Percentiles rank a stretch among this genome's conserved stretches.
phyloP scores from a whole-genome alignment of 176 grass and related monocot species.

The Oryza officinalis region DNA sequence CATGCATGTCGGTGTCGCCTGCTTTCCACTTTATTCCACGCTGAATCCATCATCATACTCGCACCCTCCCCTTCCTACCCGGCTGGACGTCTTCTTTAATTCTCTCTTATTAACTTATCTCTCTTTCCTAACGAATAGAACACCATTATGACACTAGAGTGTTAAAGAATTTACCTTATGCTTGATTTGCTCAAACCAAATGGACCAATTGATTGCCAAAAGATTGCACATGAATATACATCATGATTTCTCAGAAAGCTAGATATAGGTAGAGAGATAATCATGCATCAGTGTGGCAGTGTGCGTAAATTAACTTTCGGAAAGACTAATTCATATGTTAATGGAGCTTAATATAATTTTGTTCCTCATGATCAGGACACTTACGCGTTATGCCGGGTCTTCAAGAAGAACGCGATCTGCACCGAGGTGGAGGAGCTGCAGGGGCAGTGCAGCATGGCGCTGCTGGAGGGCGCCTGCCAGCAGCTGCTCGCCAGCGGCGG shows the following conservation, averaged over 20 bases:
- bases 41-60: constrained; percentile 56
- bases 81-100: constrained; percentile 19
- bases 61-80: constrained; percentile 27
- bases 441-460: constrained; percentile 65
- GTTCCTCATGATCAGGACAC: constrained; percentile 53
- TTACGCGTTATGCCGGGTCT: constrained; percentile 71
- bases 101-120: constrained; percentile 24
- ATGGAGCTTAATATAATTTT: constrained; percentile 3
- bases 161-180: not conserved
- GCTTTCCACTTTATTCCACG: constrained; percentile 72
- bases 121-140: constrained; percentile 28
- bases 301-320: not conserved
- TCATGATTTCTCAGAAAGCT: not conserved
- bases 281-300: constrained; percentile 7
- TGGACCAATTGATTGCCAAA: not conserved
- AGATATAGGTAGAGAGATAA: constrained; percentile 22
- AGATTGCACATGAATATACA: constrained; percentile 15
- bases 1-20: constrained; percentile 50
- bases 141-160: not conserved
- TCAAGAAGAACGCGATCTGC: constrained; percentile 82
- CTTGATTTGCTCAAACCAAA: constrained; percentile 1
- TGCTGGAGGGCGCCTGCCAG: constrained; percentile 48
- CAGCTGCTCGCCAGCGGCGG: constrained; percentile 29
- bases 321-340: not conserved
- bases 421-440: constrained; percentile 57